Percentiles rank a stretch among this genome's conserved stretches.
phyloP scores from a whole-genome alignment of 2,329 filamentous ascomycete genomes.

The Aspergillus pseudonomiae region DNA sequence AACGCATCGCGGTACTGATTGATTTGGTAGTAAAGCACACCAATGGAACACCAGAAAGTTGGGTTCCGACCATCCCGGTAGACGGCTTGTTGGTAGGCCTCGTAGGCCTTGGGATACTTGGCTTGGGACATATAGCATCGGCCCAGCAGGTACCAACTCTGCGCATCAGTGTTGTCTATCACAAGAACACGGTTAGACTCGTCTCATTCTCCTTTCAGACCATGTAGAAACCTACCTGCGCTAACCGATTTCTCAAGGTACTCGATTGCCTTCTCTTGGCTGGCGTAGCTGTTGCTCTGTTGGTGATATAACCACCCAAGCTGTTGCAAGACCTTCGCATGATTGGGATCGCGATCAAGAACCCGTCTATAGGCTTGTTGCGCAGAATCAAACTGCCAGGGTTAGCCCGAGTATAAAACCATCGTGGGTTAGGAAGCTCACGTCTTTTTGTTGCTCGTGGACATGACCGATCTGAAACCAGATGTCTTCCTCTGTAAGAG shows the following conservation, averaged over 20 bases:
- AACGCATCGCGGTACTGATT: slow-evolving; percentile 98
- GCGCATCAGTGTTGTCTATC: slow-evolving; percentile 86
- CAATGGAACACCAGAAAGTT: slow-evolving; percentile 99
- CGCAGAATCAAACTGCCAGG: slow-evolving; percentile 82
- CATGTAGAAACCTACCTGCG: slow-evolving; percentile 67
- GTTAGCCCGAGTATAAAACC: slow-evolving; percentile 31
- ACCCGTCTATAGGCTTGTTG: slow-evolving; percentile 92
- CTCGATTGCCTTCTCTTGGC: slow-evolving; percentile 94
- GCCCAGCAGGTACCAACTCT: slow-evolving; percentile 97
- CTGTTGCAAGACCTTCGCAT: slow-evolving; percentile 97
- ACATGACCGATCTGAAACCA: slow-evolving; percentile 99
- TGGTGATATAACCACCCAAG: slow-evolving; percentile 98
- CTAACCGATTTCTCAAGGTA: slow-evolving; percentile 95
- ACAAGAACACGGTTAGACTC: slow-evolving; percentile 10
- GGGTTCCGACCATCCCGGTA: slow-evolving; percentile 97
- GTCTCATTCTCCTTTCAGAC: slow-evolving; percentile 2
- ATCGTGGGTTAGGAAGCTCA: slow-evolving; percentile 53
- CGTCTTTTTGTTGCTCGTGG: slow-evolving; percentile 98
- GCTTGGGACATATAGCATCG: slow-evolving; percentile 99
- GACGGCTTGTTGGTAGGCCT: slow-evolving; percentile 97
- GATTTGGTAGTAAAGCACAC: slow-evolving; percentile 98
- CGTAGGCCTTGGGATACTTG: slow-evolving; percentile 97
- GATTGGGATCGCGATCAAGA: slow-evolving; percentile 89
- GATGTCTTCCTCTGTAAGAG: slow-evolving; percentile 94
- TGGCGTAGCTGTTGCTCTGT: slow-evolving; percentile 86